These are phyloP conservation scores for Mycosarcoma mackinlayi DNA, from an alignment of 1,284 basidiomycete genomes.

Conservation along the genomic window DNA sequence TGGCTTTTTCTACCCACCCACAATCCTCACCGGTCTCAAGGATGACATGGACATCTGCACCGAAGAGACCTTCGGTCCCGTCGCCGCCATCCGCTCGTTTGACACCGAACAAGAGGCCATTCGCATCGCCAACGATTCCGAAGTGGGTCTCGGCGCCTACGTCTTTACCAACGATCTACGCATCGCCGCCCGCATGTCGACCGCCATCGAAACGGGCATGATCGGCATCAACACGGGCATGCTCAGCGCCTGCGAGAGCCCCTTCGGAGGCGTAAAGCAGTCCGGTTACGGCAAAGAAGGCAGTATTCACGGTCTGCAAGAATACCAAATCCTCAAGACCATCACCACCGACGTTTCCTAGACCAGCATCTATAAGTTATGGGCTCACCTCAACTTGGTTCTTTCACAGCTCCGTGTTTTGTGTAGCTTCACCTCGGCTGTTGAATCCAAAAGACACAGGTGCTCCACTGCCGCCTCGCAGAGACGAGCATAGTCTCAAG, in stretches of 20 bases:
- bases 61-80: conserved; percentile 63
- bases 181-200: conserved; percentile 37
- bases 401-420: no score
- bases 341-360: conserved; percentile 31
- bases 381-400: no score
- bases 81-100: conserved; percentile 53
- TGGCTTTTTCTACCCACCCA: conserved; percentile 57
- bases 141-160: conserved; percentile 51
- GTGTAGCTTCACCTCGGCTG: no score
- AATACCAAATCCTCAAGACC: conserved; percentile 41
- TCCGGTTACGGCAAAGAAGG: conserved; percentile 47
- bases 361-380: no score
- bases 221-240: conserved; percentile 56
- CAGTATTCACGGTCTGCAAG: conserved; percentile 27
- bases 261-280: conserved; percentile 45
- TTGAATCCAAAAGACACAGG: no score
- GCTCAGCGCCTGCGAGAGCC: conserved; percentile 39
- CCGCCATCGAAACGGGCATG: conserved; percentile 48
- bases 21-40: conserved; percentile 48
- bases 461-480: no score
- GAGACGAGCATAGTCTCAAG: no score
- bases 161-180: conserved; percentile 48
- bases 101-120: conserved; percentile 53
- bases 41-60: conserved; percentile 52
- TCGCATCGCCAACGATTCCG: conserved; percentile 42